A percentile compares a stretch with the other conserved stretches of the same genome.
phyloP scores from a whole-genome alignment of 202 grass and related monocot genomes.

The Musa balbisiana region DNA sequence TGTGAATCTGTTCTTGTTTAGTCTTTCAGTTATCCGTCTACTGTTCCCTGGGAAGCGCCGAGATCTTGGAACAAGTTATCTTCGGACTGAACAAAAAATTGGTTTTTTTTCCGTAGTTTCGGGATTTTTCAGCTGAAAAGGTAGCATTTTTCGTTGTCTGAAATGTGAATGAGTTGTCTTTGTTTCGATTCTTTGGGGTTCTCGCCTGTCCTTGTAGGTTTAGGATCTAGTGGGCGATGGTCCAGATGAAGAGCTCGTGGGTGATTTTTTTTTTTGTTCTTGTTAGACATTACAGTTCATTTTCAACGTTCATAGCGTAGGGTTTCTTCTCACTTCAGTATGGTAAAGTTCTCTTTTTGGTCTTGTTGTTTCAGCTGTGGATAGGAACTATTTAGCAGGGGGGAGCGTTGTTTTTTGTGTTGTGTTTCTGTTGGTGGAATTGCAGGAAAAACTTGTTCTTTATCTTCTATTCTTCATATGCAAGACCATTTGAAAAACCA shows the following conservation, averaged over 20 bases:
- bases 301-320: no score
- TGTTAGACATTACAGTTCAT: no score
- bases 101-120: not conserved
- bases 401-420: not conserved
- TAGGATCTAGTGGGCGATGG: not conserved
- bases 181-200: conserved; percentile 15
- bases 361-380: not conserved
- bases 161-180: not conserved
- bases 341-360: not conserved
- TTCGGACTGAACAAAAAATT: not conserved
- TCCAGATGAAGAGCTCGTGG: not conserved
- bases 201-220: not conserved
- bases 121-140: not conserved
- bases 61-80: not conserved
- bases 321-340: no score
- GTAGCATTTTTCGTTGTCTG: not conserved
- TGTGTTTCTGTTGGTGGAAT: not conserved
- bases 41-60: not conserved
- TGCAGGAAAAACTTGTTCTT: not conserved
- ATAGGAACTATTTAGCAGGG: not conserved
- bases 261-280: no score
- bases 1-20: not conserved
- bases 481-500: not conserved
- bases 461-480: not conserved
- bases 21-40: not conserved